Conservation (phyloP, 73 alveolate species). For the Diophrys appendiculata region DNA sequence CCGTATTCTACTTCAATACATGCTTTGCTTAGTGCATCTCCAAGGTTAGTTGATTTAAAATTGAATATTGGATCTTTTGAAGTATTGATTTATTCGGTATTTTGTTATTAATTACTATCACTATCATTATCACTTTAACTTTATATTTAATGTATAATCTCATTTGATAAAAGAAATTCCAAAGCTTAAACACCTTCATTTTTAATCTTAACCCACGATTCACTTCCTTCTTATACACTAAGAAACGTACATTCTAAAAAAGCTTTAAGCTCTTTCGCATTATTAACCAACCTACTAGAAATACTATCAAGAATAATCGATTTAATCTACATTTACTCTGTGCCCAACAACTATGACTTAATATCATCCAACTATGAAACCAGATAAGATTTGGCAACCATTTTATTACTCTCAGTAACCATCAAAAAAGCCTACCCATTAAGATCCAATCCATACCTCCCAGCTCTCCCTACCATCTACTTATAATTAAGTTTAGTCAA, state of each 20-base stretch:
- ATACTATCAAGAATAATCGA: slow-evolving; percentile 28
- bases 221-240: neutral
- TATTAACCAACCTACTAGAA: slow-evolving; percentile 17
- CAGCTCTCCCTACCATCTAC: slow-evolving; percentile 70
- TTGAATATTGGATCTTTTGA: neutral
- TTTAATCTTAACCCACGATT: neutral
- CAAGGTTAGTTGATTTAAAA: slow-evolving; percentile 51
- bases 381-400: neutral
- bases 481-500: slow-evolving; percentile 22
- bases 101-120: neutral
- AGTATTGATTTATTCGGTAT: no score
- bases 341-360: neutral
- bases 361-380: neutral
- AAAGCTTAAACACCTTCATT: slow-evolving; percentile 41
- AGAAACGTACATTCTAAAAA: slow-evolving; percentile 24
- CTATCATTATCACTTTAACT: neutral
- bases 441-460: slow-evolving; percentile 52
- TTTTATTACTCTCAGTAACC: neutral
- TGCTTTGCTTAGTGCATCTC: slow-evolving; percentile 38
- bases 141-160: slow-evolving; percentile 19
- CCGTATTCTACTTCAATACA: slow-evolving; percentile 58
- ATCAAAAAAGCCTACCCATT: slow-evolving; percentile 23
- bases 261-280: slow-evolving; percentile 6
- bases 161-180: slow-evolving; percentile 43
- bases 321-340: slow-evolving; percentile 5